Conservation (phyloP, 2,329 filamentous ascomycete genomes). For the Ceratocystis alfenasii region DNA sequence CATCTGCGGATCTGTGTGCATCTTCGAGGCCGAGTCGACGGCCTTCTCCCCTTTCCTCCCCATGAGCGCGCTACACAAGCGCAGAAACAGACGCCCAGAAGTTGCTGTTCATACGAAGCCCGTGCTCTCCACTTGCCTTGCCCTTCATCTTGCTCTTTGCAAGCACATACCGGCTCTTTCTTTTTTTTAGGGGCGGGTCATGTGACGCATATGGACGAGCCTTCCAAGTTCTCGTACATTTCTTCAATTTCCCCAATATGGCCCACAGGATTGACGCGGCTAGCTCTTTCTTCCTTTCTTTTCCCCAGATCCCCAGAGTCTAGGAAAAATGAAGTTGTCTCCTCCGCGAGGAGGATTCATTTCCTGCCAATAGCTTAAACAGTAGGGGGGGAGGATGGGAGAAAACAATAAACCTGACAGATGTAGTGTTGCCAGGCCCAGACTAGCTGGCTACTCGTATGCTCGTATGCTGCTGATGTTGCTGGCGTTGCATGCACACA, state of each 20-base stretch:
- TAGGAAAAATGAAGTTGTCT: conserved; percentile 1
- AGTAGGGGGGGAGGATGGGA: neutral
- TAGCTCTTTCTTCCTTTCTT: conserved; percentile 2
- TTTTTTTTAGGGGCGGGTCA: neutral
- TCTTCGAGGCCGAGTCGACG: neutral
- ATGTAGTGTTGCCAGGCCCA: neutral
- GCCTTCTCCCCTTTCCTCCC: neutral
- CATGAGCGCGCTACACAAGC: conserved; percentile 1
- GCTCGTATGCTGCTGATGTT: neutral
- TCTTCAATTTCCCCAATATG: neutral
- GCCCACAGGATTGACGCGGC: neutral
- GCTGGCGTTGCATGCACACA: neutral
- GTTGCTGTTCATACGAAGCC: neutral
- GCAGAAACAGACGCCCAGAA: conserved; percentile 1
- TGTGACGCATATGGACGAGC: neutral
- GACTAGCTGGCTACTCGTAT: neutral
- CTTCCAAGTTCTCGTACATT: neutral
- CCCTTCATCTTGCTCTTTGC: neutral
- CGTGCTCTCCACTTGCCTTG: neutral
- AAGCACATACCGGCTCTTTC: neutral
- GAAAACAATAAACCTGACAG: conserved; percentile 1
- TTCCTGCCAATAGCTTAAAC: neutral
- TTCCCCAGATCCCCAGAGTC: neutral
- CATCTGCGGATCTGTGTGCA: neutral
- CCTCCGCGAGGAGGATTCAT: conserved; percentile 2